phyloP scores from a whole-genome alignment of 108 stramenopile species.

The Cyclotella sp. region DNA sequence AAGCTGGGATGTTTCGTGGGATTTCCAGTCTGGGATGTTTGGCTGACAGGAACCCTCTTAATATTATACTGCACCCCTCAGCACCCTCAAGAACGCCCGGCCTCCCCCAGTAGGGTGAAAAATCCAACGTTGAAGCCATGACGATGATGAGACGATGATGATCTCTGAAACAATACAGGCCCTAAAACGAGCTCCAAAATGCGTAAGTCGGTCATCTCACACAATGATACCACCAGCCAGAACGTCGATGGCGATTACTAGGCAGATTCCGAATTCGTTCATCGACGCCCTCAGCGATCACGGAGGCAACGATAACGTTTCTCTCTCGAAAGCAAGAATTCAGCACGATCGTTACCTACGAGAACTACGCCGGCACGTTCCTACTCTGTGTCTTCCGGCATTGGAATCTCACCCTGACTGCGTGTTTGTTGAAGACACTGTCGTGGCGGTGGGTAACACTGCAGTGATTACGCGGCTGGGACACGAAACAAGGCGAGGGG shows the following conservation, averaged over 20 bases:
- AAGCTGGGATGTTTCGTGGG: too few relatives aligned
- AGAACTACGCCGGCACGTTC: conserved; percentile 46
- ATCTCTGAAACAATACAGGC: too few relatives aligned
- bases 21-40: too few relatives aligned
- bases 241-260: conserved; percentile 54
- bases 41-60: too few relatives aligned
- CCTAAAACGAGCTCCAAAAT: too few relatives aligned
- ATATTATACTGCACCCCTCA: too few relatives aligned
- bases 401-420: conserved; percentile 67
- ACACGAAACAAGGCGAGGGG: conserved; percentile 62
- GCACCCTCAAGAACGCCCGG: too few relatives aligned
- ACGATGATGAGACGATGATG: too few relatives aligned
- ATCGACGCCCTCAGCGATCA: conserved; percentile 45
- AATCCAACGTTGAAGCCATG: too few relatives aligned
- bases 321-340: conserved; percentile 29
- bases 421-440: conserved; percentile 82
- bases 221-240: not conserved
- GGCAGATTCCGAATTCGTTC: conserved; percentile 63
- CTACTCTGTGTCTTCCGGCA: conserved; percentile 55
- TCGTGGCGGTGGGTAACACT: conserved; percentile 55
- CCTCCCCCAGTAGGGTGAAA: too few relatives aligned
- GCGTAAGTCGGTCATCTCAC: not conserved
- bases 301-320: conserved; percentile 12
- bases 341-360: conserved; percentile 59
- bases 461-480: conserved; percentile 63